A percentile compares a stretch with the other conserved stretches of the same genome.
Evolutionary conservation across 306 rosid species (phyloP).

Genomic region (Ammopiptanthus mongolicus): DNA sequence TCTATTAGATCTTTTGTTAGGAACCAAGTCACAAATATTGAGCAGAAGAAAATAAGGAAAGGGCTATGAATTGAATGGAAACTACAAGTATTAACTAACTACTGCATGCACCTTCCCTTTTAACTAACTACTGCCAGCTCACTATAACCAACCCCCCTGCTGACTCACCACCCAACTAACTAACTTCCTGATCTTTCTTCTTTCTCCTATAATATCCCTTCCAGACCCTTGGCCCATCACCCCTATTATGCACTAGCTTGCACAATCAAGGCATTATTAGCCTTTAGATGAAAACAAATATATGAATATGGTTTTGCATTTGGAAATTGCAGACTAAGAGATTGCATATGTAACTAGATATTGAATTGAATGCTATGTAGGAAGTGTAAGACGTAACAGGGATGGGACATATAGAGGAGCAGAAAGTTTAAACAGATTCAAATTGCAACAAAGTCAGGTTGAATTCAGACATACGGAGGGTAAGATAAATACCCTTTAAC

Average conservation of each 20-base stretch:
- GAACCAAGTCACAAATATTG: too few relatives aligned
- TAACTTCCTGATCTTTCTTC: too few relatives aligned
- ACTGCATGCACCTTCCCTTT: too few relatives aligned
- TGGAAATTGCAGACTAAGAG: slow-evolving; percentile 13
- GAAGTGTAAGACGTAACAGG: slow-evolving; percentile 2
- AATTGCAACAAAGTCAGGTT: not conserved
- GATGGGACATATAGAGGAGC: slow-evolving; percentile 5
- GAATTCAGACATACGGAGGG: slow-evolving; percentile 8
- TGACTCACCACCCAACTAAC: too few relatives aligned
- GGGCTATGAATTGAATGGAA: too few relatives aligned
- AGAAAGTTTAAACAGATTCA: slow-evolving; percentile 11
- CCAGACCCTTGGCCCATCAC: too few relatives aligned
- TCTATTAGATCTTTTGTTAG: slow-evolving; percentile 12
- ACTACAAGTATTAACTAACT: too few relatives aligned
- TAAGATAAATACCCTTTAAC: slow-evolving; percentile 14
- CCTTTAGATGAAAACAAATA: slow-evolving; percentile 20
- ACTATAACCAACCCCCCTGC: too few relatives aligned
- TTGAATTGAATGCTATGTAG: slow-evolving; percentile 4
- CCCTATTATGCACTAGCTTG: too few relatives aligned
- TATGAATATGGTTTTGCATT: slow-evolving; percentile 1
- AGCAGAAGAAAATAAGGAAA: too few relatives aligned
- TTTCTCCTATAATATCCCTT: too few relatives aligned
- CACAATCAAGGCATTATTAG: not conserved
- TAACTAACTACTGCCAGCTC: too few relatives aligned
- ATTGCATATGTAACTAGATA: slow-evolving; percentile 4